Evolutionary conservation across 164 flowering plant species (phyloP), one percentile per base, ranked within the genome.

Genomic region (Magnolia officinalis): DNA sequence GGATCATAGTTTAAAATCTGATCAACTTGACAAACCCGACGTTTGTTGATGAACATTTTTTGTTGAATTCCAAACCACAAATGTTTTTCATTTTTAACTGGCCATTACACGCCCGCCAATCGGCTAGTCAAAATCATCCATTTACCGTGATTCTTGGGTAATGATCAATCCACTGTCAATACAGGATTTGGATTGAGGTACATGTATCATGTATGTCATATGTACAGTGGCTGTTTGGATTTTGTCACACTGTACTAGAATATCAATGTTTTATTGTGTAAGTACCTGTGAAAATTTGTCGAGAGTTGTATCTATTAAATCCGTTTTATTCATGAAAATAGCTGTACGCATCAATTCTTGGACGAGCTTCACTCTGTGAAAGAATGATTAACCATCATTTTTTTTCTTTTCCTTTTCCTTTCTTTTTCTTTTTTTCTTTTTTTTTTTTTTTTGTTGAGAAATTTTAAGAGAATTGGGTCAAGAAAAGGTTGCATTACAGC

Each of bases 301-400:
- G 14, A 95, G 89, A 2, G 84, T 84, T n/a, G 80, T 76, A 84
- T 93, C 97, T 50, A 90, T 58, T 74, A 87, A 85, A 75, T 93
- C 96, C 6, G 88, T 90, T 83, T 95, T 91, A 81, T 87, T 86
- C 91, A 88, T 84, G 49, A 92, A 84, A 67, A 93, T 88, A 0
- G 92, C 97, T 11, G 83, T 83, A 71, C 86, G 89, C 95, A 93
- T 89, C 1, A 85, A 85, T 61, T 85, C 89, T 69, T 80, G 79
- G 1, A 95, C 95, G 51, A 50, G 74, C 79, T 84, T 87, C 73
- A 90, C 86, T 78, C 98, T 93, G 81, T 5, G 61, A 79, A 76
- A 45, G 72, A 75, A 73, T 59, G 29, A 59, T 74, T 26, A 18
- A 4, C n/a, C 50, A 68, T 13, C 49, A 23, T 1, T 52, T 10